phyloP scores from a whole-genome alignment of 2,329 filamentous ascomycete species.

The Cladosporium sp. region DNA sequence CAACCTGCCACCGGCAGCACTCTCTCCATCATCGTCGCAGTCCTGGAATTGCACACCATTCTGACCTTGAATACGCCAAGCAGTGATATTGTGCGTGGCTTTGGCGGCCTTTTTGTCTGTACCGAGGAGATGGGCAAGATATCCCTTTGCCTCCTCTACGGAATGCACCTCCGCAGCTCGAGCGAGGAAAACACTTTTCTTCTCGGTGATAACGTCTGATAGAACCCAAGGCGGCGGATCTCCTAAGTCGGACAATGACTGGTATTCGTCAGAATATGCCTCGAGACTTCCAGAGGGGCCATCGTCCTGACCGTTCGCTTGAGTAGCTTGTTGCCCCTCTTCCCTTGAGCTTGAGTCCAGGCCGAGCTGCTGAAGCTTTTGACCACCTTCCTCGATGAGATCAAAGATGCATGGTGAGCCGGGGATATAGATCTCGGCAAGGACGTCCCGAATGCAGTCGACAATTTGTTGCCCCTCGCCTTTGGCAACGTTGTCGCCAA shows the following conservation, averaged over 20 bases:
- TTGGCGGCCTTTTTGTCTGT: conserved; percentile 79
- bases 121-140: conserved; percentile 68
- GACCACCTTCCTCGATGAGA: conserved; percentile 60
- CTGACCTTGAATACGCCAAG: conserved; percentile 72
- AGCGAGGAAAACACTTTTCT: conserved; percentile 84
- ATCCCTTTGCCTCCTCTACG: conserved; percentile 64
- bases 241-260: conserved; percentile 33
- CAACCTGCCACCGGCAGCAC: conserved; percentile 78
- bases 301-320: conserved; percentile 24
- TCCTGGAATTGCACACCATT: conserved; percentile 65
- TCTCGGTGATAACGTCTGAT: conserved; percentile 69
- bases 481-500: conserved; percentile 59
- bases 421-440: conserved; percentile 63
- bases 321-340: conserved; percentile 12
- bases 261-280: conserved; percentile 27
- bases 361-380: conserved; percentile 32
- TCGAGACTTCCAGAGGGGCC: not conserved
- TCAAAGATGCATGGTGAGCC: conserved; percentile 86
- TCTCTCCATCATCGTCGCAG: conserved; percentile 94
- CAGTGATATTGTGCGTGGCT: conserved; percentile 93
- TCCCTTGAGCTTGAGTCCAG: conserved; percentile 15
- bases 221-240: conserved; percentile 62
- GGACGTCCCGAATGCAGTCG: conserved; percentile 61
- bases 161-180: conserved; percentile 66
- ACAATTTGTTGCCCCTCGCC: conserved; percentile 70